Percentiles rank a stretch among this genome's conserved stretches.
Conservation (phyloP, 176 grass and related monocot species). For the Aechmea fasciata region DNA sequence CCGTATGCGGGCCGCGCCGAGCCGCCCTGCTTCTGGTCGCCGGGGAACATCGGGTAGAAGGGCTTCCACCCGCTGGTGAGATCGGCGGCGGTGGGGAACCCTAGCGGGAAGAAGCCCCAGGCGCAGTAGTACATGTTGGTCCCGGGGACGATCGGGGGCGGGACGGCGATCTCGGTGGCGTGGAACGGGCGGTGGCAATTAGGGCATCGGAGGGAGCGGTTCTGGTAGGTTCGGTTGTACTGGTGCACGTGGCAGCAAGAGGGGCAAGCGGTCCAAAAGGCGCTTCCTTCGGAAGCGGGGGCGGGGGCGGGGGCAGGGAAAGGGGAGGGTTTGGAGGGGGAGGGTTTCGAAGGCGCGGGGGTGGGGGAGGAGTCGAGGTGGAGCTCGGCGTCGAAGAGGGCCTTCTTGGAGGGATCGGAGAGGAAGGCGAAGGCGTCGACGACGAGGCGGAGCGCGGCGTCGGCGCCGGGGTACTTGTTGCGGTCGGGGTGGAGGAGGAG, state of each 20-base stretch:
- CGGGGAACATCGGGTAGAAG: slow-evolving; percentile 48
- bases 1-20: neutral
- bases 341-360: slow-evolving; percentile 32
- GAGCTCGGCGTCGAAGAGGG: slow-evolving; percentile 37
- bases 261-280: slow-evolving; percentile 84
- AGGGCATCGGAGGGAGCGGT: slow-evolving; percentile 64
- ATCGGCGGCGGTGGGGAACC: slow-evolving; percentile 57
- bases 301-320: slow-evolving; percentile 7
- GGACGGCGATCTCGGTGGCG: slow-evolving; percentile 51
- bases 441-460: slow-evolving; percentile 49
- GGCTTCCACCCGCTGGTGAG: slow-evolving; percentile 70
- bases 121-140: slow-evolving; percentile 83
- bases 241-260: slow-evolving; percentile 79
- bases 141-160: slow-evolving; percentile 71
- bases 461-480: slow-evolving; percentile 44
- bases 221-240: slow-evolving; percentile 43
- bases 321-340: slow-evolving; percentile 31
- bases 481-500: slow-evolving; percentile 45
- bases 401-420: slow-evolving; percentile 40
- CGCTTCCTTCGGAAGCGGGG: neutral
- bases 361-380: slow-evolving; percentile 20
- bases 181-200: slow-evolving; percentile 54
- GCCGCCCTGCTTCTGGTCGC: slow-evolving; percentile 4
- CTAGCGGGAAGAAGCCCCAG: slow-evolving; percentile 88
- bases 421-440: slow-evolving; percentile 60